Percentiles rank a stretch among this genome's conserved stretches.
Conservation (phyloP, 768 basidiomycete species). For the Naganishia onofrii region DNA sequence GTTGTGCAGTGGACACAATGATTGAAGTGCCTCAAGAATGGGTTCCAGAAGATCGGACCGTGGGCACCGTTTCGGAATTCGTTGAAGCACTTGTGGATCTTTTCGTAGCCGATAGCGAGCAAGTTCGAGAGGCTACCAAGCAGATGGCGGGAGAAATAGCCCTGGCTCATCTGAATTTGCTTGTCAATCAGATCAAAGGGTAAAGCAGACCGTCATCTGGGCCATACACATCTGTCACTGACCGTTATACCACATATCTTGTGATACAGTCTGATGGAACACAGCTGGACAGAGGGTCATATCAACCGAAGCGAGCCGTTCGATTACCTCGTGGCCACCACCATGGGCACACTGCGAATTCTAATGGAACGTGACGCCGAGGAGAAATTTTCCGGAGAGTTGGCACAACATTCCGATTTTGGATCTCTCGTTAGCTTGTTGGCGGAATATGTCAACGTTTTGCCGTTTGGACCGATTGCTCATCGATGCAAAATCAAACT, state of each 20-base stretch:
- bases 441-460: slow-evolving; percentile 15
- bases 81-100: slow-evolving; percentile 26
- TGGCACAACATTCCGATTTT: slow-evolving; percentile 20
- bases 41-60: slow-evolving; percentile 9
- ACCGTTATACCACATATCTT: background rate
- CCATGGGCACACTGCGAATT: slow-evolving; percentile 13
- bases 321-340: slow-evolving; percentile 25
- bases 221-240: no score
- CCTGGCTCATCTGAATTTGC: slow-evolving; percentile 18
- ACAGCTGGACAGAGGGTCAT: slow-evolving; percentile 22
- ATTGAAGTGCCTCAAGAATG: slow-evolving; percentile 23
- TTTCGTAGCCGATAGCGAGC: slow-evolving; percentile 20
- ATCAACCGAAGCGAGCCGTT: slow-evolving; percentile 25
- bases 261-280: slow-evolving; percentile 25
- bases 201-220: background rate
- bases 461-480: slow-evolving; percentile 10
- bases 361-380: slow-evolving; percentile 12
- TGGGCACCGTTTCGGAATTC: slow-evolving; percentile 11
- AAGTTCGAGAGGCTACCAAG: slow-evolving; percentile 21
- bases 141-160: slow-evolving; percentile 28
- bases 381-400: slow-evolving; percentile 11
- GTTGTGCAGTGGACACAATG: slow-evolving; percentile 14
- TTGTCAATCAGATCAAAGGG: slow-evolving; percentile 27
- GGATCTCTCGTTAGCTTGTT: background rate
- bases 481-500: slow-evolving; percentile 20